Evolutionary conservation across 2,329 filamentous ascomycete species (phyloP).

Genomic region (Colletotrichum spaethianum): DNA sequence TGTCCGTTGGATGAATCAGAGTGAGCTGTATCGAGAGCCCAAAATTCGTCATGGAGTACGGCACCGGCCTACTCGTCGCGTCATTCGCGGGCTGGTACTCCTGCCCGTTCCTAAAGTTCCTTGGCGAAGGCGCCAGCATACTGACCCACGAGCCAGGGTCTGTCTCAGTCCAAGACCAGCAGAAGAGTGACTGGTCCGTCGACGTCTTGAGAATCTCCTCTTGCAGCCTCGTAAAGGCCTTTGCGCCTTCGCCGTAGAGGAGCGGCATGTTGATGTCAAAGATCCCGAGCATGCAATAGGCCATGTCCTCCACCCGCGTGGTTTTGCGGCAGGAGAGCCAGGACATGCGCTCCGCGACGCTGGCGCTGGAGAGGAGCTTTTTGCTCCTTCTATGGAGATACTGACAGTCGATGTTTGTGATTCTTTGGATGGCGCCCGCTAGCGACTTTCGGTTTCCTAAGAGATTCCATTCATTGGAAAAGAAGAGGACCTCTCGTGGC

Average conservation of each 20-base stretch:
- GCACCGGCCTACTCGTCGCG: slow-evolving; percentile 18
- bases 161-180: slow-evolving; percentile 35
- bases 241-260: slow-evolving; percentile 48
- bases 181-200: slow-evolving; percentile 38
- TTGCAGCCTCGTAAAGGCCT: slow-evolving; percentile 45
- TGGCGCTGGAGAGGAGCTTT: slow-evolving; percentile 29
- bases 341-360: slow-evolving; percentile 48
- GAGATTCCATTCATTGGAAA: slow-evolving; percentile 31
- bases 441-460: slow-evolving; percentile 26
- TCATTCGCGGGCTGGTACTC: slow-evolving; percentile 18
- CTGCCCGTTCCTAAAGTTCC: slow-evolving; percentile 21
- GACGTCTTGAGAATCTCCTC: slow-evolving; percentile 35
- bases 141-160: slow-evolving; percentile 28
- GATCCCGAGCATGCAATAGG: slow-evolving; percentile 49
- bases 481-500: slow-evolving; percentile 39
- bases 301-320: slow-evolving; percentile 45
- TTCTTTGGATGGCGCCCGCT: slow-evolving; percentile 2
- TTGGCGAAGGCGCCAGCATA: slow-evolving; percentile 34
- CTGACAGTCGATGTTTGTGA: slow-evolving; percentile 19
- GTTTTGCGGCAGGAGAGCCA: slow-evolving; percentile 47
- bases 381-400: slow-evolving; percentile 28
- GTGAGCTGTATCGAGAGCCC: slow-evolving; percentile 32
- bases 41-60: slow-evolving; percentile 38
- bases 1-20: neutral
- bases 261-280: slow-evolving; percentile 49